Conservation (phyloP, 345 rosid species). For the Gossypium thurberi region DNA sequence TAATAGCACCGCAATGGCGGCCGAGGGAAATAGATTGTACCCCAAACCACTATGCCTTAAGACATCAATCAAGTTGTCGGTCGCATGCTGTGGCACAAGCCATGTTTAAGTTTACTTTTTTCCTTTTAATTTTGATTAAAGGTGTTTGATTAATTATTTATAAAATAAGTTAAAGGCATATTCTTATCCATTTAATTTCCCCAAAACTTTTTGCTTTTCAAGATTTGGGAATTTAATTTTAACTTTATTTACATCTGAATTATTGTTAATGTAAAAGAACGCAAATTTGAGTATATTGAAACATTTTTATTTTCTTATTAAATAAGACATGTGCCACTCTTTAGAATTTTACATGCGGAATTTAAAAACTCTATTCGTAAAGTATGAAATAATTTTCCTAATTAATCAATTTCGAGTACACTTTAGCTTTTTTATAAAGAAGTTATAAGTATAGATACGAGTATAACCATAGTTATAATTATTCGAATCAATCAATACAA, state of each 20-base stretch:
- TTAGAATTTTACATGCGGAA: fast-evolving
- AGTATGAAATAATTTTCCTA: too few relatives aligned
- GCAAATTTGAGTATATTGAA: fast-evolving
- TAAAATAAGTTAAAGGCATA: not conserved
- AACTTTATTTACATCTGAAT: too few relatives aligned
- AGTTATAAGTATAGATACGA: too few relatives aligned
- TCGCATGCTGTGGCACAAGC: not conserved
- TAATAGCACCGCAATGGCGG: not conserved
- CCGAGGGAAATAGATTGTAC: not conserved
- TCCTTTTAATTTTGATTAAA: not conserved
- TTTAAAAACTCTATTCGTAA: too few relatives aligned
- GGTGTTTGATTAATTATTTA: not conserved
- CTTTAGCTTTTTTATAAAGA: too few relatives aligned
- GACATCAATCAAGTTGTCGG: constrained; percentile 6
- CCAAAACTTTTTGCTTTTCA: not conserved
- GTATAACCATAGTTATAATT: too few relatives aligned
- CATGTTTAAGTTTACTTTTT: not conserved
- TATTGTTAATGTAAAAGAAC: fast-evolving
- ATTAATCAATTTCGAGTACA: too few relatives aligned
- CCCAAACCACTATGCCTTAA: not conserved
- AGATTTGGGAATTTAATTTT: not conserved
- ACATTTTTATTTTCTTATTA: too few relatives aligned
- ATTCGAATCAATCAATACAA: too few relatives aligned
- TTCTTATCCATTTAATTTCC: not conserved
- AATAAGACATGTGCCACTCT: too few relatives aligned